phyloP scores from a whole-genome alignment of 2,329 filamentous ascomycete species.

The Phialophora macrospora region DNA sequence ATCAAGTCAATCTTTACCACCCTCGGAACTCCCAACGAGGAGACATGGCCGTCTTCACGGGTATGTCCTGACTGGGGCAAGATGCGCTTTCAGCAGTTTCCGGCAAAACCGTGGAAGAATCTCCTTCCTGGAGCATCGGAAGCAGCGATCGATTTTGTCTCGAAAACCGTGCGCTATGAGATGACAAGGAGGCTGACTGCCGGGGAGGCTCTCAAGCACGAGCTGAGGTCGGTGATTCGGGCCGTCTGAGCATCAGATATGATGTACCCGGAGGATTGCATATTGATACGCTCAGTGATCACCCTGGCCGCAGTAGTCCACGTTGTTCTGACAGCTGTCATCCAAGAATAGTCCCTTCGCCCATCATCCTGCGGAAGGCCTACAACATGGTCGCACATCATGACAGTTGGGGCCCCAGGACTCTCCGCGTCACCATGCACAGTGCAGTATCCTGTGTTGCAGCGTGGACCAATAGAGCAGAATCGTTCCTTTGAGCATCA shows the following conservation, averaged over 20 bases:
- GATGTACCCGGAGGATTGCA: neutral
- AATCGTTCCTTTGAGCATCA: neutral
- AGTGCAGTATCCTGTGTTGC: neutral
- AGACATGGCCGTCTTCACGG: constrained; percentile 71
- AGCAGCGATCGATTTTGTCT: constrained; percentile 68
- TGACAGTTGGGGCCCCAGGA: neutral
- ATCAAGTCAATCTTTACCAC: constrained; percentile 93
- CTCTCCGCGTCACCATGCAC: neutral
- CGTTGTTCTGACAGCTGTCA: constrained; percentile 8
- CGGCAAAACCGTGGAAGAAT: constrained; percentile 68
- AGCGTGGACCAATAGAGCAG: neutral
- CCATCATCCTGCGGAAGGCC: neutral
- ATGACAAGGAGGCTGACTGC: constrained; percentile 70
- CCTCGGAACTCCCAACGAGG: constrained; percentile 80
- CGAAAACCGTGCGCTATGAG: constrained; percentile 73
- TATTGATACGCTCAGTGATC: neutral
- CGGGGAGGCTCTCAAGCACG: constrained; percentile 28
- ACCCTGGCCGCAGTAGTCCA: neutral
- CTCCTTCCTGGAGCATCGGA: constrained; percentile 67
- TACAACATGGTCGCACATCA: neutral
- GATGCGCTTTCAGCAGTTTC: constrained; percentile 77
- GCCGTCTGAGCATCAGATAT: neutral
- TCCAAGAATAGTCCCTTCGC: neutral
- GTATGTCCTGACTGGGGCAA: constrained; percentile 85
- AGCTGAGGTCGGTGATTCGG: constrained; percentile 1